Evolutionary conservation across 2,329 filamentous ascomycete genomes (phyloP), one percentile per base, ranked within the genome.

Genomic region (Aspergillus udagawae): DNA sequence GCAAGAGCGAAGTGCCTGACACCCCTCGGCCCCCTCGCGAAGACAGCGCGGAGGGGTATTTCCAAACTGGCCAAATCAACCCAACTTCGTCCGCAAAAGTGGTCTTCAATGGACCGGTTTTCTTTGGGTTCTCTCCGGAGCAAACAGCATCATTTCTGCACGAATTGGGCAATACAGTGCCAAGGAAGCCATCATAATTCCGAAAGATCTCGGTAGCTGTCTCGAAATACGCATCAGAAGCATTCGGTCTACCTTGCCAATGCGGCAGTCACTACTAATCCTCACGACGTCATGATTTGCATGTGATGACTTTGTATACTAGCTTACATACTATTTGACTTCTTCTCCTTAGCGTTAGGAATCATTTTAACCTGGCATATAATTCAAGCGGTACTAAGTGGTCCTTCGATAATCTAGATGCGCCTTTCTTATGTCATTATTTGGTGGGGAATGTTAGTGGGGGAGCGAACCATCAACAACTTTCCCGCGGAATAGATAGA

Each of bases 91-190:
- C 68, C 9, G 84, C 90, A 9, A 87, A 89, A 65, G 89, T 97
- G 83, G 80, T 95, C 0, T 96, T 97, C 69, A 96, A 90, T 8
- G 93, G 93, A 0, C 93, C 93, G 0, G 92, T 97, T 0, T 97
- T 97, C 69, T 91, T 97, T 66, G 93, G 93, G 0, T 97, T 96
- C 68, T 86, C 88, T 9, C 83, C 91, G 60, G 90, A 95, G 58
- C 87, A 95, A 70, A 89, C 90, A n/a, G 83, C 90, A 25, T 81
- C 84, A 54, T 82, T 95, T 52, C 83, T 95, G 79, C 86, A 89
- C 64, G 80, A 85, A 55, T 82, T 77, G 21, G 65, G 63, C 12
- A 59, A 57, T 4, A 21, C 61, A 48, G 61, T 61, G 21, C 57
- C 63, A 45, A 32, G 54, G 10, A 56, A 47, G 44, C 44, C 44